A percentile compares a stretch with the other conserved stretches of the same genome.
Evolutionary conservation across 768 basidiomycete genomes (phyloP).

Genomic region (Trametes meyenii): DNA sequence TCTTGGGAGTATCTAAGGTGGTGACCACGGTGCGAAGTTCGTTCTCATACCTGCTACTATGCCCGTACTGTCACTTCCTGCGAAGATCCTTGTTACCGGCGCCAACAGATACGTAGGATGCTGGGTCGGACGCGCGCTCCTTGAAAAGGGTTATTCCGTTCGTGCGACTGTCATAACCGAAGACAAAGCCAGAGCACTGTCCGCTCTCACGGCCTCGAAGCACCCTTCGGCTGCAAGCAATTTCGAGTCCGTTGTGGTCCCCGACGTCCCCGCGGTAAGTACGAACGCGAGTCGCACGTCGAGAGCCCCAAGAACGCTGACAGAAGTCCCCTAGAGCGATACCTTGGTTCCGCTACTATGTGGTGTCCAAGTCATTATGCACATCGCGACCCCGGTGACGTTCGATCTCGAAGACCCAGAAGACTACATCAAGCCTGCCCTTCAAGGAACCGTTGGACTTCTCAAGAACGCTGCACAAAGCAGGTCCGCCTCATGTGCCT

Average conservation of each 20-base stretch:
- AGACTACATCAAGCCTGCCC: constrained; percentile 71
- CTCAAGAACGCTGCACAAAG: constrained; percentile 49
- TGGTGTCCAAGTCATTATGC: constrained; percentile 69
- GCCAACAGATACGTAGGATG: constrained; percentile 58
- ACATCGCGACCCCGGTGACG: constrained; percentile 66
- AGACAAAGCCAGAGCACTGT: constrained; percentile 58
- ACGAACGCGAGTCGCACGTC: neutral
- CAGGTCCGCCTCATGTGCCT: neutral
- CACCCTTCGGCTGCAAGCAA: neutral
- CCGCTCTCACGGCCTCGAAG: constrained; percentile 42
- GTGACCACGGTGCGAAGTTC: neutral
- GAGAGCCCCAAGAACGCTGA: neutral
- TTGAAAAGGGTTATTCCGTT: constrained; percentile 60
- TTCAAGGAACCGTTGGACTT: constrained; percentile 67
- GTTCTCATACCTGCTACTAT: constrained; percentile 23
- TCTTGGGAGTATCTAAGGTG: neutral
- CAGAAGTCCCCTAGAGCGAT: constrained; percentile 42
- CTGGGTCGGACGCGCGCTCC: constrained; percentile 55
- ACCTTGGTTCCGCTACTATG: constrained; percentile 79
- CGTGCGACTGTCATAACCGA: constrained; percentile 63
- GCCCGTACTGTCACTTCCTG: constrained; percentile 34
- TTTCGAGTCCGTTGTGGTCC: constrained; percentile 1
- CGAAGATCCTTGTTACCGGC: constrained; percentile 52
- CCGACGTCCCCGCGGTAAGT: constrained; percentile 4
- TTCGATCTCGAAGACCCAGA: constrained; percentile 45